A percentile compares a stretch with the other conserved stretches of the same genome.
Evolutionary conservation across 805 yeast genomes (phyloP).

Genomic region (Myxozyma udenii): DNA sequence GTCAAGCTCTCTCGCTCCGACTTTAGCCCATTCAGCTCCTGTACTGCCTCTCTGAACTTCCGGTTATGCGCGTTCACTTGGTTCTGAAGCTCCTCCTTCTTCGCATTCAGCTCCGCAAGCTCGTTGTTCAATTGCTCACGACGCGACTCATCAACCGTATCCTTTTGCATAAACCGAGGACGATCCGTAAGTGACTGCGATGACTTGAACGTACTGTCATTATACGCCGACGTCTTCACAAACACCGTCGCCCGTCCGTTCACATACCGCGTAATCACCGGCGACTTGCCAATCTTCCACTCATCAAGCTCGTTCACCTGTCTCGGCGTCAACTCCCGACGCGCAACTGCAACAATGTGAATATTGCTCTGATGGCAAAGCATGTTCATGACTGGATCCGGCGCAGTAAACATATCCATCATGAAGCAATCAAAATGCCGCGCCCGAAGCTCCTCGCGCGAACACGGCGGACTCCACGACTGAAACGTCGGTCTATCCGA

Average conservation of each 20-base stretch:
- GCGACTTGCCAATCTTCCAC: slow-evolving; percentile 43
- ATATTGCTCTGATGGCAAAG: slow-evolving; percentile 52
- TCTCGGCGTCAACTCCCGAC: slow-evolving; percentile 43
- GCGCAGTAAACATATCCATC: slow-evolving; percentile 70
- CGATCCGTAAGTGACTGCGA: slow-evolving; percentile 10
- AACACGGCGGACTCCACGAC: slow-evolving; percentile 28
- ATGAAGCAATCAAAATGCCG: slow-evolving; percentile 81
- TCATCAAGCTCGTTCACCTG: slow-evolving; percentile 41
- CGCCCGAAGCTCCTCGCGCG: slow-evolving; percentile 39
- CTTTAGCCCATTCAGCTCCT: background rate
- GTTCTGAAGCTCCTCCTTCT: background rate
- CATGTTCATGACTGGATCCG: slow-evolving; percentile 67
- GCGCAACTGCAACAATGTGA: slow-evolving; percentile 61
- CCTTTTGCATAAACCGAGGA: slow-evolving; percentile 10
- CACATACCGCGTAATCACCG: slow-evolving; percentile 55
- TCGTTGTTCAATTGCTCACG: slow-evolving; percentile 31
- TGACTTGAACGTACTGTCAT: slow-evolving; percentile 49
- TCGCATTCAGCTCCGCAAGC: slow-evolving; percentile 22
- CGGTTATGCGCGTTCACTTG: slow-evolving; percentile 9
- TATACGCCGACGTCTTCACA: slow-evolving; percentile 60
- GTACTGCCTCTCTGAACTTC: slow-evolving; percentile 24
- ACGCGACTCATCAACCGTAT: slow-evolving; percentile 24
- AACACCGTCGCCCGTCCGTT: slow-evolving; percentile 55
- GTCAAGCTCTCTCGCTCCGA: background rate
- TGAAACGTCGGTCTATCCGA: slow-evolving; percentile 32